Evolutionary conservation across 1,284 basidiomycete species (phyloP).

Genomic region (Peniophora sp.): DNA sequence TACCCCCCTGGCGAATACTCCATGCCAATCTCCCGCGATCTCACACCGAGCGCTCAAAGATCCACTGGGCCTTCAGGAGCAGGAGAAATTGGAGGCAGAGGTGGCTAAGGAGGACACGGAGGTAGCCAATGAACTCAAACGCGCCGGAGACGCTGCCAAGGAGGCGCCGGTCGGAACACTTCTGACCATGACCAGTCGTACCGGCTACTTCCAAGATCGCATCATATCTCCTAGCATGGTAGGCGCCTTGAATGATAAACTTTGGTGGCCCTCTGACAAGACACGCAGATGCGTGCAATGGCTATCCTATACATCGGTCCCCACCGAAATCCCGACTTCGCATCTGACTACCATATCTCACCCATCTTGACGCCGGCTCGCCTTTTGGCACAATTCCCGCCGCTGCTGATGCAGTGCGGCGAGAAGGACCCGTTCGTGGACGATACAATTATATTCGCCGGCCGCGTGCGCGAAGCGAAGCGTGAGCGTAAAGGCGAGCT

Average conservation of each 20-base stretch:
- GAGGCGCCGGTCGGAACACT: constrained; percentile 65
- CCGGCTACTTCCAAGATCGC: constrained; percentile 90
- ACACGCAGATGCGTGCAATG: constrained; percentile 89
- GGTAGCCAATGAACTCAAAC: constrained; percentile 15
- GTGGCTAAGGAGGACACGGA: constrained; percentile 9
- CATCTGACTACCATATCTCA: constrained; percentile 91
- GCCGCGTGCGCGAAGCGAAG: constrained; percentile 88
- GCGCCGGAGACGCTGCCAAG: constrained; percentile 16
- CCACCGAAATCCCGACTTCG: constrained; percentile 86
- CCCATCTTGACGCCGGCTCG: constrained; percentile 84
- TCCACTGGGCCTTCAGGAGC: constrained; percentile 19
- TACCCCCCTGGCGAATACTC: background rate
- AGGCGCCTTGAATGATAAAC: constrained; percentile 21
- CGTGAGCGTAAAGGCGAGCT: constrained; percentile 67
- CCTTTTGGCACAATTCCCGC: constrained; percentile 88
- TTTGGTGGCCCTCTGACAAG: background rate
- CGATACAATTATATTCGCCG: constrained; percentile 92
- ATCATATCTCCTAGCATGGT: constrained; percentile 91
- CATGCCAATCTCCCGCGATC: background rate
- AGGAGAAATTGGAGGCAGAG: constrained; percentile 9
- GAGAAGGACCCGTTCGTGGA: constrained; percentile 97
- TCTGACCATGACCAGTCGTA: constrained; percentile 93
- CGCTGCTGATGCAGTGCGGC: constrained; percentile 86
- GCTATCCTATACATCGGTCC: constrained; percentile 96
- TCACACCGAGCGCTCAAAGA: constrained; percentile 13